These are phyloP conservation scores for Candolleomyces eurysporus DNA, from an alignment of 768 basidiomycete genomes.

Conservation along the genomic window DNA sequence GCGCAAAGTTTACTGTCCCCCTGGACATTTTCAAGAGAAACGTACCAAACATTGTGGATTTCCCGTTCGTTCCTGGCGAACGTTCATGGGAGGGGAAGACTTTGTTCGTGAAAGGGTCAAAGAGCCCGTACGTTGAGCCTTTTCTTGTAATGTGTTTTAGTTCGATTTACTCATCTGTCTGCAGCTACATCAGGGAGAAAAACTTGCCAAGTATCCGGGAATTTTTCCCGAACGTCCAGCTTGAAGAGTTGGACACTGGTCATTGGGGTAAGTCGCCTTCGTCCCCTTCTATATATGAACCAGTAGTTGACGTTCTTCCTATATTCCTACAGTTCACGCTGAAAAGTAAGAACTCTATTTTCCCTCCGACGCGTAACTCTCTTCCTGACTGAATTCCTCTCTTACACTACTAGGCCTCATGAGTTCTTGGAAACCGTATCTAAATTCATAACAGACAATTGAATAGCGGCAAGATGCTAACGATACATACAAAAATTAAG, in stretches of 20 bases:
- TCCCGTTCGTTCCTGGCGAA: conserved; percentile 68
- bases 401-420: neutral
- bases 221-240: conserved; percentile 71
- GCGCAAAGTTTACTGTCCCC: conserved; percentile 66
- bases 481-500: too few relatives aligned
- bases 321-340: conserved; percentile 4
- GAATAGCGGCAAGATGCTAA: neutral
- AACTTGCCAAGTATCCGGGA: conserved; percentile 59
- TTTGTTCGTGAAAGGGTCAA: conserved; percentile 76
- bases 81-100: conserved; percentile 55
- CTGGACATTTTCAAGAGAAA: conserved; percentile 59
- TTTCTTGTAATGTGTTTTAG: neutral
- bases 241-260: conserved; percentile 68
- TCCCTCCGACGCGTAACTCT: neutral
- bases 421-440: conserved; percentile 4
- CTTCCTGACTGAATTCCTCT: neutral
- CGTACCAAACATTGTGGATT: conserved; percentile 65
- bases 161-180: neutral
- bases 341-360: conserved; percentile 1
- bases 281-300: neutral
- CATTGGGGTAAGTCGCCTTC: conserved; percentile 61
- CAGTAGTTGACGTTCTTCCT: neutral
- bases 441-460: conserved; percentile 2
- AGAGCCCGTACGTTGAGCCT: conserved; percentile 56
- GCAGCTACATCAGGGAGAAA: conserved; percentile 72